Evolutionary conservation across 225 moss, liverwort and hornwort genomes (phyloP).

Genomic region (Sphagnum tenellum): DNA sequence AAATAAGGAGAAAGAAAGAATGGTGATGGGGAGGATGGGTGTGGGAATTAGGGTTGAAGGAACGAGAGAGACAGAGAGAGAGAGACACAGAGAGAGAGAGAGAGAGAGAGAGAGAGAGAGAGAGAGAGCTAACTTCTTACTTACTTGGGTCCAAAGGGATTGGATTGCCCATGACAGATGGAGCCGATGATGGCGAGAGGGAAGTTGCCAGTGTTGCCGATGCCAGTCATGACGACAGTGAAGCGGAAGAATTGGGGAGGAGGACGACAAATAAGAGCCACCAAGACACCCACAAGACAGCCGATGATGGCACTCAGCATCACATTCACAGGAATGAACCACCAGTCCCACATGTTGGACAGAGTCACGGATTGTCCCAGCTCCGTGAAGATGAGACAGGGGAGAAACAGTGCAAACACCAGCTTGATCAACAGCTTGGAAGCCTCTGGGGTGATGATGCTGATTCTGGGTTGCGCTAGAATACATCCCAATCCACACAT

Average conservation of each 20-base stretch:
- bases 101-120: too few relatives aligned
- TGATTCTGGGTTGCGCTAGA: constrained; percentile 55
- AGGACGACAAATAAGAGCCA: constrained; percentile 66
- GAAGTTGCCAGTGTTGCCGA: constrained; percentile 82
- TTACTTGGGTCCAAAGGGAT: constrained; percentile 65
- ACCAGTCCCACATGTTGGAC: constrained; percentile 74
- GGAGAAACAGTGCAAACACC: constrained; percentile 87
- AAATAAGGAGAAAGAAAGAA: too few relatives aligned
- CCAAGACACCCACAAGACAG: constrained; percentile 62
- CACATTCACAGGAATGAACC: constrained; percentile 95
- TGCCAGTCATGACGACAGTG: constrained; percentile 82
- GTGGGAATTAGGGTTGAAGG: too few relatives aligned
- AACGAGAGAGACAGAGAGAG: too few relatives aligned
- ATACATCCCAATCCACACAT: constrained; percentile 72
- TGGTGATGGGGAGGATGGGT: too few relatives aligned
- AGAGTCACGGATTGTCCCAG: constrained; percentile 76
- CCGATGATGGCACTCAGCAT: constrained; percentile 62
- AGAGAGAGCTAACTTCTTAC: neutral
- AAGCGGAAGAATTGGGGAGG: constrained; percentile 70
- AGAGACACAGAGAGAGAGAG: too few relatives aligned
- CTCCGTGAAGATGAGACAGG: constrained; percentile 91
- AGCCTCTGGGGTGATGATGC: constrained; percentile 53
- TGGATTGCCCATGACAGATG: constrained; percentile 62
- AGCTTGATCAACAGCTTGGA: constrained; percentile 83
- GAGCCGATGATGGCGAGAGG: constrained; percentile 83